Base-by-base conservation (phyloP, 78 protist genomes). In the Speleostelium caveatum region DNA sequence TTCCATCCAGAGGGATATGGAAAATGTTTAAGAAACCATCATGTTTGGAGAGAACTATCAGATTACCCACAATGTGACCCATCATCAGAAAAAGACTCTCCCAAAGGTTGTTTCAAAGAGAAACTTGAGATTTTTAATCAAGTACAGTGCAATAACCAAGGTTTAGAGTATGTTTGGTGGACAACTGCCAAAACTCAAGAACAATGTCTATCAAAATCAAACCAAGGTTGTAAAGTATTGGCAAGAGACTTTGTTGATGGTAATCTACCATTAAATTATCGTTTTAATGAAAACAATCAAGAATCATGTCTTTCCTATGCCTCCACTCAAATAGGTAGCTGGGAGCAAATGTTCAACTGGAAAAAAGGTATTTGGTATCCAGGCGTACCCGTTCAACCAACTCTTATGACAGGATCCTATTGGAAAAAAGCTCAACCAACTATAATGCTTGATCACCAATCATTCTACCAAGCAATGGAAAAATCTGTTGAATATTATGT, bases 281-380 rank as follows among this genome's bases (percentile, higher is more conserved):
- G 36, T 19, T 73, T 55, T 45, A 73, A 73, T 55, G 67, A 73
- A 56, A 73, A 55, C 67, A 36, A 36, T 33, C 53, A 73, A 55
- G 8, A 55, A 19, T 51, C 49, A 55, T 73, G 80, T 32, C 39
- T 24, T 55, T 17, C 21, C 22, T 55, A 17, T n/a, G 35, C 26
- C 5, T 12, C 10, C 14, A 10, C 62, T 2, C 4, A 22, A 2
- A n/a, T 22, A 16, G n/a, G 45, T 2, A 45, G 45, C 22, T 77
- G 87, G 87, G 22, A 73, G 21, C 51, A 77, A 7, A 77, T 28
- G 56, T 77, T 77, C 12, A 30, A 36, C 10, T 77, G 87, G 87
- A 77, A 41, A 4, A 2, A 26, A 12, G 87, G 53, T 12, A 22
- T 22, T 51, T 77, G 87, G 87, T 49, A 65, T 4, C 61, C 63